Base-by-base conservation (phyloP, 108 stramenopile genomes). In the Cyclotella atomus region DNA sequence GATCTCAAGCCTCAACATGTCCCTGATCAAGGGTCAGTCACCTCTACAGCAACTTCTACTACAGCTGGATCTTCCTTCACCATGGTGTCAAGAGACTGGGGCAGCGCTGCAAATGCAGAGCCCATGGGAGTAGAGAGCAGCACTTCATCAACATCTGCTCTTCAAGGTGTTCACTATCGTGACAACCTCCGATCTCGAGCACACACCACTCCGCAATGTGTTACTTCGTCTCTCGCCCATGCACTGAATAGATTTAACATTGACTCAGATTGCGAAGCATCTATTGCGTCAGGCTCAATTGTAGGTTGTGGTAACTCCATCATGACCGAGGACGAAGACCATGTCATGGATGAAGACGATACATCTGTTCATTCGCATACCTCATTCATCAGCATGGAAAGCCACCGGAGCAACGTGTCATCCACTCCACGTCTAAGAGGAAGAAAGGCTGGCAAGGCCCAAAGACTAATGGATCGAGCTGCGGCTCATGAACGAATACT, bases 191-290 rank as follows among this genome's bases (percentile, higher is more conserved):
- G n/a, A n/a, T n/a, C n/a, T n/a, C n/a, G n/a, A n/a, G n/a, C n/a
- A n/a, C n/a, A n/a, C n/a, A n/a, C n/a, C n/a, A n/a, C n/a, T n/a
- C n/a, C n/a, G n/a, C n/a, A n/a, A 24, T 36, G 30, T n/a, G 10
- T 53, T 19, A 69, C 77, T 38, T 79, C 77, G 17, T 70, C 71
- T 1, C 66, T 79, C 3, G 54, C 71, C 16, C 57, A 71, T 54
- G 71, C 71, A 28, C 50, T 79, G 24, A 68, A 79, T 68, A 53
- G 66, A 54, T 72, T 79, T 59, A 79, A 73, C 41, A 79, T 79
- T 17, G 78, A 79, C 33, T 79, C 78, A 17, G 78, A 79, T 47
- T 72, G 78, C 46, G 78, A 79, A 28, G 78, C 65, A 29, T 79
- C 78, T 4, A 38, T 72, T 2, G 65, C 71, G 17, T 79, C 78